Percentiles rank a stretch among this genome's conserved stretches.
Evolutionary conservation across 768 basidiomycete species (phyloP).

Genomic region (Kondoa subrosea): DNA sequence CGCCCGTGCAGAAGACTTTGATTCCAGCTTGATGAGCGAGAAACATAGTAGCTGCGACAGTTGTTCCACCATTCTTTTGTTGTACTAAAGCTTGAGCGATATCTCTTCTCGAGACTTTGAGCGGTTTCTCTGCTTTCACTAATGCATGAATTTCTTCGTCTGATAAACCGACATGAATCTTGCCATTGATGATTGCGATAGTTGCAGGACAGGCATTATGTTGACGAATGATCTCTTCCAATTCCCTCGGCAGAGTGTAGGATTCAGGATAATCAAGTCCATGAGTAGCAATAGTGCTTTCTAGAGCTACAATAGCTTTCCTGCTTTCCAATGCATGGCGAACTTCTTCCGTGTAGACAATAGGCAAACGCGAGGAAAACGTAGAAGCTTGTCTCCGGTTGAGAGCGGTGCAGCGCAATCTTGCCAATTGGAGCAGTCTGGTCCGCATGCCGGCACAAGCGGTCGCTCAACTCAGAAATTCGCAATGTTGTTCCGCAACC

Average conservation of each 20-base stretch:
- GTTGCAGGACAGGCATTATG: constrained; percentile 76
- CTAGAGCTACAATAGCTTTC: background rate
- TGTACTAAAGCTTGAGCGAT: constrained; percentile 40
- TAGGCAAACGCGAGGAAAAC: background rate
- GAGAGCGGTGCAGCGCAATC: background rate
- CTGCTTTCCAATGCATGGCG: background rate
- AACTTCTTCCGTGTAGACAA: background rate
- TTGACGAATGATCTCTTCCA: constrained; percentile 33
- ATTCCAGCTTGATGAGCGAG: constrained; percentile 56
- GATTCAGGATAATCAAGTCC: constrained; percentile 16
- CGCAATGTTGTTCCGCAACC: too few relatives aligned
- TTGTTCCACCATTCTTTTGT: constrained; percentile 29
- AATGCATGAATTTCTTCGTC: constrained; percentile 46
- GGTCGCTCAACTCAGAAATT: too few relatives aligned
- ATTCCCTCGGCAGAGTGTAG: constrained; percentile 6
- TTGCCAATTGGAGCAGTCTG: background rate
- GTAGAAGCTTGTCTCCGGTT: background rate
- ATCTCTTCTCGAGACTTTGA: constrained; percentile 55
- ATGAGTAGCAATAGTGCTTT: constrained; percentile 9
- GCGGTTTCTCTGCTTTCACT: constrained; percentile 36
- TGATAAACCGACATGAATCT: constrained; percentile 68
- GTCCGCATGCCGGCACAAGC: too few relatives aligned
- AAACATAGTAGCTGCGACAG: constrained; percentile 37
- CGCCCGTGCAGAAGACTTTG: constrained; percentile 83
- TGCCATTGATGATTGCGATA: constrained; percentile 64